A percentile compares a stretch with the other conserved stretches of the same genome.
Conservation (phyloP, 306 rosid genomes). For the Malus domestica region ASM211411v1 NC_041802.1:1083501-1084000, state of each 20-base stretch:
- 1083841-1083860: background rate
- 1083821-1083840: background rate
- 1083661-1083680: constrained; percentile 91
- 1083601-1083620: constrained; percentile 4
- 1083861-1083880: background rate
- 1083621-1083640: constrained; percentile 24
- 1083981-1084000: background rate
- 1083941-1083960: background rate
- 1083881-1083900: background rate
- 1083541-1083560: background rate
- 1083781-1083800: background rate
- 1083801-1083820: background rate
- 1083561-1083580: background rate
- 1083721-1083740: constrained; percentile 39
- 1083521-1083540: background rate
- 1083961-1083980: background rate
- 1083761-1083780: background rate
- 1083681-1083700: constrained; percentile 73
- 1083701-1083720: constrained; percentile 75
- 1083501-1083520: constrained; percentile 8
- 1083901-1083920: background rate
- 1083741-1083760: background rate
- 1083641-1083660: constrained; percentile 98
- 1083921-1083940: background rate
- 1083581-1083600: background rate